Evolutionary conservation across 768 basidiomycete species (phyloP), one percentile per base, ranked within the genome.

Genomic region (Artomyces pyxidatus): DNA sequence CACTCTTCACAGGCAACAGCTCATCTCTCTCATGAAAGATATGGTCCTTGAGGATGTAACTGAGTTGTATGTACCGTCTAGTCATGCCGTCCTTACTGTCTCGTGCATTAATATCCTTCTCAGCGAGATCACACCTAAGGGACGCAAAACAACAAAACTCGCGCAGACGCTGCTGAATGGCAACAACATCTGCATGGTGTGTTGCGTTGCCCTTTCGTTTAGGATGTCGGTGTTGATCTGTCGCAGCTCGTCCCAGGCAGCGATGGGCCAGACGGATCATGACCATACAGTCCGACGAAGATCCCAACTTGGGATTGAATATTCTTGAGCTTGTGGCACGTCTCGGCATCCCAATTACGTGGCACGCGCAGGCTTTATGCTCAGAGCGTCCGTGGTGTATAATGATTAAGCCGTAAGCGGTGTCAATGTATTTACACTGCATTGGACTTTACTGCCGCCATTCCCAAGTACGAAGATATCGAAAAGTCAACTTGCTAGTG

Each of bases 31-130:
- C 32, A 32, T 23, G 29, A 19, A 46, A 92, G 89, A 92, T 63
- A 90, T 94, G 85, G 91, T 94, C 6, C 68, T 99, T 46, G 91
- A 98, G 63, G 93, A 99, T 58, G 95, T 98, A 7, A 94, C 81
- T 6, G 95, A 99, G 71, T 96, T 85, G 95, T 97, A 51, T 55
- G 90, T 72, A 21, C 30, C 3, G 37, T 30, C 12, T 30, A 37
- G 27, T 29, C 37, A 23, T 50, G 30, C 23, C 43, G 10, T 23
- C 26, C n/a, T 22, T 38, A 23, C 28, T 35, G 17, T n/a, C 50
- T 51, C 32, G 14, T 16, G 47, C 38, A 21, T 23, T 28, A 23
- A 8, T 25, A 1, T 12, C 26, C 11, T 3, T 27, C 50, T 11
- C 56, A 98, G 95, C 64, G 91, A 96, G 68, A 81, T 68, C 11